Conservation (phyloP, 257 asterid species). For the Solanum tacnaense region DNA sequence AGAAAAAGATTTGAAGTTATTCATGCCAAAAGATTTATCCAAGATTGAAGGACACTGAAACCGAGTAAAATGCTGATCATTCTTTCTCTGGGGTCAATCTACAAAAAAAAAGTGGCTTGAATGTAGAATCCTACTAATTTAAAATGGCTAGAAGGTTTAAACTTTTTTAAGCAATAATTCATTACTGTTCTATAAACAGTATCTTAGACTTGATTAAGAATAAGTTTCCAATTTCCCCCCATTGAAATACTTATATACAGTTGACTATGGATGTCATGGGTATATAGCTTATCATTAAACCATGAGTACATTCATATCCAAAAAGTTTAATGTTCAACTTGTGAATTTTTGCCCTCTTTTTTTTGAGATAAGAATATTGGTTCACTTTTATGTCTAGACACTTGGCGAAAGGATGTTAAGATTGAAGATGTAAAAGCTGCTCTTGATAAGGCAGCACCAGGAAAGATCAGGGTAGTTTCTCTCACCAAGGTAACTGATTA, state of each 20-base stretch:
- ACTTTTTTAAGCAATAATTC: neutral
- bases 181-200: neutral
- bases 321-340: neutral
- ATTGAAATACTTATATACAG: neutral
- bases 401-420: slow-evolving; percentile 82
- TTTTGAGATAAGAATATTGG: neutral
- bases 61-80: neutral
- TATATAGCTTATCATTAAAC: neutral
- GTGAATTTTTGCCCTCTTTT: neutral
- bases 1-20: neutral
- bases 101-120: neutral
- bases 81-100: neutral
- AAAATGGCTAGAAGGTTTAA: neutral
- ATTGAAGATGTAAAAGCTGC: slow-evolving; percentile 52
- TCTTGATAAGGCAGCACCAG: slow-evolving; percentile 56
- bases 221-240: neutral
- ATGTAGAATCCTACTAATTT: neutral
- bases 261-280: neutral
- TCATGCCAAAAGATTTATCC: neutral
- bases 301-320: neutral
- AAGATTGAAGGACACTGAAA: neutral
- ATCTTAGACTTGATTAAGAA: neutral
- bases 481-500: slow-evolving; percentile 63
- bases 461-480: slow-evolving; percentile 51
- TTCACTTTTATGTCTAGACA: slow-evolving; percentile 35